Evolutionary conservation across 441 rosid species (phyloP), one percentile per base, ranked within the genome.

Genomic region (Manihot esculenta): DNA sequence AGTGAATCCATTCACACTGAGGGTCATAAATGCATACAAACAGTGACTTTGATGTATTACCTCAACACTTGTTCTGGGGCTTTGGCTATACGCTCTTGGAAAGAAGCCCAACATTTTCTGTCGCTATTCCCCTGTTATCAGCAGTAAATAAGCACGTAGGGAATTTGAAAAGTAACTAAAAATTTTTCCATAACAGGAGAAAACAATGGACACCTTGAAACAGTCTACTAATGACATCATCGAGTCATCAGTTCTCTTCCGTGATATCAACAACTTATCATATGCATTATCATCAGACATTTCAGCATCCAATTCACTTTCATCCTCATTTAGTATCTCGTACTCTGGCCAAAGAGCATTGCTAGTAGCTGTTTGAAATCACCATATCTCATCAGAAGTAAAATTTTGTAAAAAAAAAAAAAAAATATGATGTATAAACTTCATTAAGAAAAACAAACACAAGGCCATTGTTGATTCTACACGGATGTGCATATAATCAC

Each of bases 61-160:
- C 97, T 87, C 82, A 92, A 75, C 30, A 92, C 91, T 84, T 89
- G 97, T 55, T 81, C 91, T 61, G 97, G 94, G 14, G 96, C 94
- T 80, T 76, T 92, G 72, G 69, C 83, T 68, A 90, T 71, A 50
- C 82, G 84, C 72, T 73, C 84, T 78, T 92, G 94, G 74, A 92
- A 94, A 72, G 84, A 74, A 7, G 83, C 90, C 91, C 90, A 88
- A 58, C 74, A 76, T 77, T 76, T 82, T 72, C 66, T 84, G 68
- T 92, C 96, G 71, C 74, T 81, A 73, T 89, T 93, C 62, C 84
- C 94, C 99, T 92, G 84, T 44, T 71, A 82, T 72, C 82, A 83
- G 44, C 33, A 78, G 48, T 33, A 60, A 41, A 55, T 8, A 57
- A 33, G 64, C 13, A 57, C 4, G 13, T 56, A 44, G 54, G 51